Conservation (phyloP, 495 filamentous ascomycete genomes). For the Lasiosphaeria miniovina region DNA sequence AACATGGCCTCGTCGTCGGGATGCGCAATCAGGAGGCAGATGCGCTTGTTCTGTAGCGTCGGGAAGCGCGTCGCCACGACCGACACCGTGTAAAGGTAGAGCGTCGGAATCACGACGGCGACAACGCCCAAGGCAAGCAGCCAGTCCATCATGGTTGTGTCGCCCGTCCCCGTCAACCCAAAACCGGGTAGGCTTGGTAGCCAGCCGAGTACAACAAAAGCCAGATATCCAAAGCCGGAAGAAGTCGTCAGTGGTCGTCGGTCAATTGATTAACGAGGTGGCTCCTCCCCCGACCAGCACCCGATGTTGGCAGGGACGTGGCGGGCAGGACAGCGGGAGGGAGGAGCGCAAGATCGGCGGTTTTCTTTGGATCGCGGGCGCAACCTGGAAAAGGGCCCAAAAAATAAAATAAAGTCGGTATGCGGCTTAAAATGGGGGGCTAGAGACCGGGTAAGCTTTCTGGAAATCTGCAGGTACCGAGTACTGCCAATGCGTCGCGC, state of each 20-base stretch:
- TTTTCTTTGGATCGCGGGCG: neutral
- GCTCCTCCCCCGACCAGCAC: no score
- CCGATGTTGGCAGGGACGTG: no score
- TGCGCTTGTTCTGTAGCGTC: conserved; percentile 69
- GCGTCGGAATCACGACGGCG: conserved; percentile 55
- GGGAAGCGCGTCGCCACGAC: conserved; percentile 60
- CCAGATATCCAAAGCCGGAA: no score
- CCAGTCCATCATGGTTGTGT: conserved; percentile 23
- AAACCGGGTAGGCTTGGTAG: neutral
- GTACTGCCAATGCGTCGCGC: no score
- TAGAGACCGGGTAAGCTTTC: conserved; percentile 1
- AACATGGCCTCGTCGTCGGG: conserved; percentile 99
- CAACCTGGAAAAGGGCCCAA: neutral
- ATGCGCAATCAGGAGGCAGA: conserved; percentile 90
- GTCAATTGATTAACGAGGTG: no score
- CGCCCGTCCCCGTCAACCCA: neutral
- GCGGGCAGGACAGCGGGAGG: no score
- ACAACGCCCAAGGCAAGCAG: conserved; percentile 39
- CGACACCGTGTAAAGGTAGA: conserved; percentile 60
- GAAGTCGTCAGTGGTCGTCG: no score
- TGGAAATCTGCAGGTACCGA: neutral
- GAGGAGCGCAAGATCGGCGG: neutral
- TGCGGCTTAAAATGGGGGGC: neutral
- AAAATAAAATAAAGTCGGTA: neutral
- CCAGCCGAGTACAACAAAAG: neutral